Base-by-base conservation (phyloP, 139 green algal species). In the Tetraselmis chui region DNA sequence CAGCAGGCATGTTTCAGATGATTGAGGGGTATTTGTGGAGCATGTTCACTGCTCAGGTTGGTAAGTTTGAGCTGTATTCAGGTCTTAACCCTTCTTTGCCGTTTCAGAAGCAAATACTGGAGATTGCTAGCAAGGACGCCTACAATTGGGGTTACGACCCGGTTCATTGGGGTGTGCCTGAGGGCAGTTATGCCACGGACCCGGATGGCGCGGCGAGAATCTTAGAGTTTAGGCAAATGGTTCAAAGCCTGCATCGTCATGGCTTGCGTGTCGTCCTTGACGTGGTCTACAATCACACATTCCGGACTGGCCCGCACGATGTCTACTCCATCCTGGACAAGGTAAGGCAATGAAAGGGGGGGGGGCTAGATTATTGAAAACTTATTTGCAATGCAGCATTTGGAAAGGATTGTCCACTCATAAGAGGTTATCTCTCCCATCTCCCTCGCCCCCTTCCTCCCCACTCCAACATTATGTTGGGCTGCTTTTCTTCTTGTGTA, bases 241-340 rank as follows among this genome's bases (percentile, higher is more conserved):
- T 97, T 58, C 76, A 89, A 88, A 88, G 86, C 25, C 86, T 90
- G 80, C 90, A 92, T 78, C 30, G 75, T n/a, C 30, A 91, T 76
- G 92, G 92, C 23, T 87, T 93, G 84, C 79, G 91, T 1, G 92
- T 97, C 31, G 91, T 98, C 59, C 77, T 94, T 75, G 95, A 98
- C 82, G 93, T 97, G 28, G 95, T 98, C 29, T 98, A 97, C 91
- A 98, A 98, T 89, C 95, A 98, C 89, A 94, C 89, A 75, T 94
- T 92, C 79, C 81, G 87, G 2, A 81, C 80, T 1, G 88, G 90
- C 1, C 89, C 88, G 0, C 80, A 88, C 79, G 88, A 78, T 78
- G 80, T 80, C 28, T 87, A 87, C 78, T 90, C 85, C 28, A 86
- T 95, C 26, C 84, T 95, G 18, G 95, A 98, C 88, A 97, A 97